Conservation (phyloP, 73 alveolate genomes). For the Paramecium octaurelia region DNA sequence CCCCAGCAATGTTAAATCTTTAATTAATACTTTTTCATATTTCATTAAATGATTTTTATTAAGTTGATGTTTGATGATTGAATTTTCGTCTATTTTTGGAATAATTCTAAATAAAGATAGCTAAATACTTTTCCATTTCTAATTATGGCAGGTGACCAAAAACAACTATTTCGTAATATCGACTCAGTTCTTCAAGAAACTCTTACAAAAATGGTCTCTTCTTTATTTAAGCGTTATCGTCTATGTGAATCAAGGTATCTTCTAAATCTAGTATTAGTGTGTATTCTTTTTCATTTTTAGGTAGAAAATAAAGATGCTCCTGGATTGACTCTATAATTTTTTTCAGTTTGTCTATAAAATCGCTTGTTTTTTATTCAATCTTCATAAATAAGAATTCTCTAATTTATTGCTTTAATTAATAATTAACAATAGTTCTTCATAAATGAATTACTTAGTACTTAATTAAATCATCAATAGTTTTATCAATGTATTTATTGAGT, state of each 20-base stretch:
- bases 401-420: neutral
- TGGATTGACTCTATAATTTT: neutral
- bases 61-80: slow-evolving; percentile 71
- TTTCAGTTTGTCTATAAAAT: neutral
- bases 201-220: slow-evolving; percentile 78
- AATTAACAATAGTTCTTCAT: slow-evolving; percentile 1
- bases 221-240: neutral
- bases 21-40: slow-evolving; percentile 56
- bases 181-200: slow-evolving; percentile 72
- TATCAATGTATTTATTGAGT: neutral
- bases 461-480: slow-evolving; percentile 8
- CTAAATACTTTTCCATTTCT: slow-evolving; percentile 69
- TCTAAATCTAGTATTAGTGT: slow-evolving; percentile 89
- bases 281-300: slow-evolving; percentile 49
- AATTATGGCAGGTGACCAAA: slow-evolving; percentile 82
- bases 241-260: slow-evolving; percentile 86
- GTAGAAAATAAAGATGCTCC: neutral
- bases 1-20: slow-evolving; percentile 81
- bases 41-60: slow-evolving; percentile 79
- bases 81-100: slow-evolving; percentile 64
- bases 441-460: neutral
- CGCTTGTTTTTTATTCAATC: neutral
- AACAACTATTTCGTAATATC: slow-evolving; percentile 83
- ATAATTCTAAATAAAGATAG: slow-evolving; percentile 23
- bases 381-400: neutral